Percentiles rank a stretch among this genome's conserved stretches.
Conservation (phyloP, 108 stramenopile genomes). For the Skeletonema costatum region DNA sequence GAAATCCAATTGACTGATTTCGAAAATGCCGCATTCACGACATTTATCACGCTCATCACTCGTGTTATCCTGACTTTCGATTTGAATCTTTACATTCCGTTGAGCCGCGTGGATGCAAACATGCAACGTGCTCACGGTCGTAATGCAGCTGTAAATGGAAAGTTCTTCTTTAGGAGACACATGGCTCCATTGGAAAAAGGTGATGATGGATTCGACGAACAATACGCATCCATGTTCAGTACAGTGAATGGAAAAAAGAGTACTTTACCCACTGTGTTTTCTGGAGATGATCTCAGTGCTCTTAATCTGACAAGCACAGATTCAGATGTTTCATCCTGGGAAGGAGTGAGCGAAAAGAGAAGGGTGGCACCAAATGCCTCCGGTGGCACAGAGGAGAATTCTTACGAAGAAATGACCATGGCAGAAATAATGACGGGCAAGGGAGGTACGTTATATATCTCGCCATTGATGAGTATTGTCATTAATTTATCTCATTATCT, state of each 20-base stretch:
- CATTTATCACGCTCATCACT: slow-evolving; percentile 94
- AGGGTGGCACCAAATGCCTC: slow-evolving; percentile 65
- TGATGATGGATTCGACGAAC: slow-evolving; percentile 83
- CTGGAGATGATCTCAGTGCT: slow-evolving; percentile 10
- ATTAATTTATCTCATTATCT: not conserved
- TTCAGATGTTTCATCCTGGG: slow-evolving; percentile 22
- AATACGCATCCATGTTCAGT: slow-evolving; percentile 85
- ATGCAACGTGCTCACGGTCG: slow-evolving; percentile 96
- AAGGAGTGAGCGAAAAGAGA: slow-evolving; percentile 68
- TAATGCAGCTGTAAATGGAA: slow-evolving; percentile 82
- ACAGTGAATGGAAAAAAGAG: slow-evolving; percentile 45
- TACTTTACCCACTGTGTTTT: slow-evolving; percentile 21
- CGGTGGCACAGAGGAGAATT: slow-evolving; percentile 84
- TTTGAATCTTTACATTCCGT: slow-evolving; percentile 95
- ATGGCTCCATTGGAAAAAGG: slow-evolving; percentile 91
- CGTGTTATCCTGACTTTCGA: slow-evolving; percentile 98
- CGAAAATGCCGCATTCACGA: slow-evolving; percentile 98
- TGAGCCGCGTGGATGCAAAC: slow-evolving; percentile 97
- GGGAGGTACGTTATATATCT: slow-evolving; percentile 46
- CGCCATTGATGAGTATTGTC: not conserved
- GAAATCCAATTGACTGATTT: slow-evolving; percentile 98
- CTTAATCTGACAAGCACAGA: not conserved
- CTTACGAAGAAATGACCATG: slow-evolving; percentile 97
- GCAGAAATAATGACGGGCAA: slow-evolving; percentile 97
- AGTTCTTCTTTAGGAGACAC: slow-evolving; percentile 97